phyloP scores from a whole-genome alignment of 768 basidiomycete genomes.

The Hemileccinum rubropunctum region DNA sequence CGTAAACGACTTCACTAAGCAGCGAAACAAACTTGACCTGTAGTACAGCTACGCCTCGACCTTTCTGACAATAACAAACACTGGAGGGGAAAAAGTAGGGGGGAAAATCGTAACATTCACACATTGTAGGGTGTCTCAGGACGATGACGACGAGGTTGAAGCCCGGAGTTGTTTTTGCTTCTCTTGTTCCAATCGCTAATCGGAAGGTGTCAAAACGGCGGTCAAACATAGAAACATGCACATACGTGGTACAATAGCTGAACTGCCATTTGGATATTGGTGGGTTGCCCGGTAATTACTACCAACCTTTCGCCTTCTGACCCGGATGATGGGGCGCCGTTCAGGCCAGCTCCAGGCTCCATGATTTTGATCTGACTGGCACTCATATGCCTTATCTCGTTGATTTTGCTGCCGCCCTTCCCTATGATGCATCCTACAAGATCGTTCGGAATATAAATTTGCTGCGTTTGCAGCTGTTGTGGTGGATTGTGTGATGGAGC shows the following conservation, averaged over 20 bases:
- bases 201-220: conserved; percentile 7
- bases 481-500: conserved; percentile 55
- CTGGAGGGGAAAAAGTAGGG: background rate
- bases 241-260: conserved; percentile 83
- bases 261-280: conserved; percentile 96
- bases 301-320: conserved; percentile 90
- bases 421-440: conserved; percentile 97
- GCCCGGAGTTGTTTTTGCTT: conserved; percentile 76
- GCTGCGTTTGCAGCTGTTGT: conserved; percentile 87
- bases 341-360: conserved; percentile 86
- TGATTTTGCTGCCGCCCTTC: conserved; percentile 97
- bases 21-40: background rate
- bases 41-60: background rate
- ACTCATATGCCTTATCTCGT: conserved; percentile 95
- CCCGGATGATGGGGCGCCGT: conserved; percentile 69
- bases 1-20: conserved; percentile 16
- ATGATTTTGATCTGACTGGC: conserved; percentile 98
- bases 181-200: conserved; percentile 81
- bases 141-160: conserved; percentile 28
- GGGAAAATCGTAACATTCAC: background rate
- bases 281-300: conserved; percentile 93
- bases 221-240: conserved; percentile 10
- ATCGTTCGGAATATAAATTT: conserved; percentile 98
- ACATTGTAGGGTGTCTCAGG: conserved; percentile 25
- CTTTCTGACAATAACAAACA: background rate